These are phyloP conservation scores for Phytophthora sojae DNA, from an alignment of 352 stramenopile species.

Conservation along the genomic window DNA sequence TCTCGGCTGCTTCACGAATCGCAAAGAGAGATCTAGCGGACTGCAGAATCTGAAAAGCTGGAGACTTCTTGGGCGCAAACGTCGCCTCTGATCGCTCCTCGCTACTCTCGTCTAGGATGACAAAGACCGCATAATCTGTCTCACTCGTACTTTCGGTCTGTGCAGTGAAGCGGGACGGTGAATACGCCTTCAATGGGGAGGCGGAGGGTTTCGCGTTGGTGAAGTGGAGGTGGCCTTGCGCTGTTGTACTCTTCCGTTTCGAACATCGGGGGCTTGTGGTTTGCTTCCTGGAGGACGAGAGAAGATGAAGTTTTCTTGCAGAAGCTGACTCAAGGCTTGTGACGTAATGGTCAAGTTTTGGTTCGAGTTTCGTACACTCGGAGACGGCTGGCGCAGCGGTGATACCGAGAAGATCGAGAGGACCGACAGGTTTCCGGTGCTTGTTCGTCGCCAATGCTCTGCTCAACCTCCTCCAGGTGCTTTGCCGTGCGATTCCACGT, in stretches of 20 bases:
- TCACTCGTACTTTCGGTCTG: slow-evolving; percentile 27
- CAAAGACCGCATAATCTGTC: slow-evolving; percentile 45
- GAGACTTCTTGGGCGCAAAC: slow-evolving; percentile 20
- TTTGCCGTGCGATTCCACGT: slow-evolving; percentile 22
- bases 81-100: slow-evolving; percentile 5
- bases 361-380: slow-evolving; percentile 10
- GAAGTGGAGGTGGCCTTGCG: slow-evolving; percentile 3
- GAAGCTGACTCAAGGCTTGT: slow-evolving; percentile 56
- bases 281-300: slow-evolving; percentile 44
- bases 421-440: neutral
- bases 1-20: slow-evolving; percentile 24
- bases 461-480: slow-evolving; percentile 1
- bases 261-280: slow-evolving; percentile 3
- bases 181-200: slow-evolving; percentile 7
- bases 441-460: neutral
- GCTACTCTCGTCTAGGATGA: slow-evolving; percentile 15
- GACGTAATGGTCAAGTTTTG: slow-evolving; percentile 28
- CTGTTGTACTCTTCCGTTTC: slow-evolving; percentile 10
- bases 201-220: slow-evolving; percentile 5
- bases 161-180: slow-evolving; percentile 14
- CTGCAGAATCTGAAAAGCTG: slow-evolving; percentile 42
- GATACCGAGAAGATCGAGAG: neutral
- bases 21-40: slow-evolving; percentile 9
- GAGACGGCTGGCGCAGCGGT: slow-evolving; percentile 3
- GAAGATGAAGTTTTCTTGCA: slow-evolving; percentile 79